phyloP scores from a whole-genome alignment of 139 green algal genomes.

The Trebouxia sp. region DNA sequence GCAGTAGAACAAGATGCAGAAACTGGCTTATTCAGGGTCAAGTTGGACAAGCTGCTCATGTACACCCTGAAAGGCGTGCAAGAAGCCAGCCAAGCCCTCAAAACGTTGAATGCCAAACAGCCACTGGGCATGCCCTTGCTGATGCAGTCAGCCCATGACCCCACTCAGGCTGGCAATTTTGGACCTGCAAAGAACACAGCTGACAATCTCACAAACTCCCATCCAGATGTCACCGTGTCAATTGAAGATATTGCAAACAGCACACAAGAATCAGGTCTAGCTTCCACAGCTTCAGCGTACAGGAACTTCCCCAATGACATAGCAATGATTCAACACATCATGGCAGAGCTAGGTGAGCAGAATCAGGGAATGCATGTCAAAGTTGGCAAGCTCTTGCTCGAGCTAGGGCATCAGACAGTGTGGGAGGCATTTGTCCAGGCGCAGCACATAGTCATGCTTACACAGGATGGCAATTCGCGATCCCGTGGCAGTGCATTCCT shows the following conservation, averaged over 20 bases:
- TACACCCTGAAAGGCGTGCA: not conserved
- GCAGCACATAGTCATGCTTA: not conserved
- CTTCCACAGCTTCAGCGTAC: not conserved
- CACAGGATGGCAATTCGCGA: not conserved
- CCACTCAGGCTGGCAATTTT: too few species aligned
- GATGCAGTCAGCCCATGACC: too few species aligned
- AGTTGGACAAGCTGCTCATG: not conserved
- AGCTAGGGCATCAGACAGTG: not conserved
- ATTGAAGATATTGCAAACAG: too few species aligned
- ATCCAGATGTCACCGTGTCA: too few species aligned
- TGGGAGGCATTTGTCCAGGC: not conserved
- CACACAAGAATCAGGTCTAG: too few species aligned
- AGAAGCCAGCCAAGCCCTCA: not conserved
- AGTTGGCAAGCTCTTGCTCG: not conserved
- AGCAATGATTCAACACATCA: not conserved
- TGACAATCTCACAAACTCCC: too few species aligned
- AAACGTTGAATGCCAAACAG: not conserved
- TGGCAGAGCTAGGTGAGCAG: not conserved
- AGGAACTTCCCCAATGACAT: not conserved
- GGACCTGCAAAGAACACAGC: too few species aligned
- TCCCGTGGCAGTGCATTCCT: constrained; percentile 9
- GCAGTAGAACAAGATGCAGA: not conserved
- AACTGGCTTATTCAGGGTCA: not conserved
- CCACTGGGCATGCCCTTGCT: not conserved
- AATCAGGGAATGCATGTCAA: not conserved